These are phyloP conservation scores for Myxozyma vanderwaltii DNA, from an alignment of 805 yeast genomes.

Conservation along the genomic window DNA sequence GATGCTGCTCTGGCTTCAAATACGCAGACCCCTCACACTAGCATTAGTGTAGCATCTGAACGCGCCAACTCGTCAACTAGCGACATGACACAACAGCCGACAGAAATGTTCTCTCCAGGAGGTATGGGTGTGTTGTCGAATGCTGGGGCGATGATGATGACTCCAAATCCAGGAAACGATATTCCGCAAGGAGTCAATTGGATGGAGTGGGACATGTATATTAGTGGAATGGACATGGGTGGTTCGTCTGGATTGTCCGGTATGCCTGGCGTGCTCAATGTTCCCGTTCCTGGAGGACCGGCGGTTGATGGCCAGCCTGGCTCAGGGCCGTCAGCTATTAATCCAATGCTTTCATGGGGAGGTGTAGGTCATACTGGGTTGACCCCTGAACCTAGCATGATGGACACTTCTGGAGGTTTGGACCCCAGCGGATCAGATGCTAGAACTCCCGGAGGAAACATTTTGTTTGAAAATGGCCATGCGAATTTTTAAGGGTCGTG, in stretches of 20 bases:
- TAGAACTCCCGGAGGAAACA: not conserved
- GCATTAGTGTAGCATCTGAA: not conserved
- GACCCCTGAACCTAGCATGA: constrained; percentile 17
- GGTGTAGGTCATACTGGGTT: constrained; percentile 7
- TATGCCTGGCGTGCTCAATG: not conserved
- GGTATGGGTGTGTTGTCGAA: constrained; percentile 8
- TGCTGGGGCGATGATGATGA: constrained; percentile 21
- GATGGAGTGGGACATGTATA: constrained; percentile 30
- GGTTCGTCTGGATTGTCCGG: not conserved
- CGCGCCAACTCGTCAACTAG: not conserved
- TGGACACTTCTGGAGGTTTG: constrained; percentile 13
- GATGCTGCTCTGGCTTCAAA: not conserved
- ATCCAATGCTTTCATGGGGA: constrained; percentile 8
- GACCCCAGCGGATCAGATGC: not conserved
- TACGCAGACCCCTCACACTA: not conserved
- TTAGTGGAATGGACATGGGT: constrained; percentile 24
- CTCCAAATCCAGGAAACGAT: constrained; percentile 20
- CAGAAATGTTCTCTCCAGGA: constrained; percentile 3
- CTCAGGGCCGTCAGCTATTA: not conserved
- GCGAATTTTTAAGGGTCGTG: not conserved
- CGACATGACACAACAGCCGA: not conserved
- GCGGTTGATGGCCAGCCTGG: not conserved
- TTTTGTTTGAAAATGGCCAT: constrained; percentile 5
- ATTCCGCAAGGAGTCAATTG: constrained; percentile 22
- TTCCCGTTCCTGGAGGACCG: not conserved